Conservation (phyloP, 805 yeast species). For the Candida verbasci region DNA sequence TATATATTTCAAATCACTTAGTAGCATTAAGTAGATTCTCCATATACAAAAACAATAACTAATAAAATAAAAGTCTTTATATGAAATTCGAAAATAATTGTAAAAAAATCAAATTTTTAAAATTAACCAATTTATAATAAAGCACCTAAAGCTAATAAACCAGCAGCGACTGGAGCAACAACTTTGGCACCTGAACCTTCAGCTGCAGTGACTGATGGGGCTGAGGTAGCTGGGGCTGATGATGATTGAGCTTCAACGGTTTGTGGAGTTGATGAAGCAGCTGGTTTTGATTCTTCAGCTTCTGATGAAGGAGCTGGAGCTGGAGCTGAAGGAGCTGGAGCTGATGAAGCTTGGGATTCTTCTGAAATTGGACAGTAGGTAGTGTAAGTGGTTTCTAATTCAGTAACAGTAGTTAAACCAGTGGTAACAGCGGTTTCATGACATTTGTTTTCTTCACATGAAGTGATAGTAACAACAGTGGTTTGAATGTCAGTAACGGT, state of each 20-base stretch:
- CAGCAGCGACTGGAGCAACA: conserved; percentile 18
- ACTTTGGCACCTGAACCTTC: conserved; percentile 13
- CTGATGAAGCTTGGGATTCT: conserved; percentile 18
- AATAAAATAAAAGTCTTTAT: not conserved
- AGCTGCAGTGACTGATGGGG: conserved; percentile 9
- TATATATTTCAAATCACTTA: conserved; percentile 4
- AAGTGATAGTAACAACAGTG: too few relatives aligned
- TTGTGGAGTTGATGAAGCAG: too few relatives aligned
- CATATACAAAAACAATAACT: not conserved
- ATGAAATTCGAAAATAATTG: not conserved
- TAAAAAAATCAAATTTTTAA: not conserved
- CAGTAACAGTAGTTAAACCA: conserved; percentile 34
- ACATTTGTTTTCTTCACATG: too few relatives aligned
- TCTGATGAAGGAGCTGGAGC: too few relatives aligned
- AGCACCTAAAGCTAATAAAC: conserved; percentile 23
- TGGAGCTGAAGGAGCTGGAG: conserved; percentile 16
- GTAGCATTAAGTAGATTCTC: conserved; percentile 5
- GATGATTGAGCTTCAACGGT: conserved; percentile 11
- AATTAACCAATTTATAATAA: conserved; percentile 11
- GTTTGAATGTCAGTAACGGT: conserved; percentile 24
- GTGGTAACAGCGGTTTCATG: conserved; percentile 25
- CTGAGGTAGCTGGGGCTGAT: conserved; percentile 12
- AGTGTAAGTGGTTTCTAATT: conserved; percentile 14
- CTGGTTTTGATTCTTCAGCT: too few relatives aligned
- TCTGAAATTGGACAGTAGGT: conserved; percentile 25